Evolutionary conservation across 768 basidiomycete species (phyloP), one percentile per base, ranked within the genome.

Genomic region (Podaxis sp.): DNA sequence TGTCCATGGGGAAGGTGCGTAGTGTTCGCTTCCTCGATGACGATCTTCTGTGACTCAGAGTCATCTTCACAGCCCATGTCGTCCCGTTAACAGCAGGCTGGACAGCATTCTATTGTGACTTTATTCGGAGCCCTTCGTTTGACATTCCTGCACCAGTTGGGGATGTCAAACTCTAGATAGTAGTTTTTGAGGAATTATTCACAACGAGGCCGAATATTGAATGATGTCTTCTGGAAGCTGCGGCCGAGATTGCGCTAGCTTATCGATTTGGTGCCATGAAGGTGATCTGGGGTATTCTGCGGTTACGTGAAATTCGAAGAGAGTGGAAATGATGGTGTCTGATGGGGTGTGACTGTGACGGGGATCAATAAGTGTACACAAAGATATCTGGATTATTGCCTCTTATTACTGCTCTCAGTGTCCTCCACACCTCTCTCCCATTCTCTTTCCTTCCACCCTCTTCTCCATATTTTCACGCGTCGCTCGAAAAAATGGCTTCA

Each of bases 61-160:
- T 46, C 19, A 59, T 56, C 52, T 28, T 22, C 52, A 22, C 67
- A 93, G 92, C 92, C 7, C 93, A 95, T 72, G 92, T 93, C 67
- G 86, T 95, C 3, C 93, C 93, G 1, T 88, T 87, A 9, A 91
- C 89, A 67, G 85, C 82, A 1, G 81, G 76, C 48, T 95, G 92
- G 93, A 81, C 89, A 33, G 82, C 81, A 67, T 94, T 95, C 74
- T 76, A 95, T 57, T 80, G 80, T 53, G 83, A 83, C 7, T 95
- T 89, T 71, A 76, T 92, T 66, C 74, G 74, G 60, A 76, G 86
- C 69, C 87, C 87, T 11, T 71, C 68, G 6, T 26, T 63, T 28
- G 66, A 57, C 28, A 30, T 61, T 17, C 65, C 68, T 56, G 63
- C 59, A 51, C 63, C 70, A 28, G 55, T n/a, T 13, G 17, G 54